phyloP scores from a whole-genome alignment of 805 yeast species.

The Ogataea glucozyma region DNA sequence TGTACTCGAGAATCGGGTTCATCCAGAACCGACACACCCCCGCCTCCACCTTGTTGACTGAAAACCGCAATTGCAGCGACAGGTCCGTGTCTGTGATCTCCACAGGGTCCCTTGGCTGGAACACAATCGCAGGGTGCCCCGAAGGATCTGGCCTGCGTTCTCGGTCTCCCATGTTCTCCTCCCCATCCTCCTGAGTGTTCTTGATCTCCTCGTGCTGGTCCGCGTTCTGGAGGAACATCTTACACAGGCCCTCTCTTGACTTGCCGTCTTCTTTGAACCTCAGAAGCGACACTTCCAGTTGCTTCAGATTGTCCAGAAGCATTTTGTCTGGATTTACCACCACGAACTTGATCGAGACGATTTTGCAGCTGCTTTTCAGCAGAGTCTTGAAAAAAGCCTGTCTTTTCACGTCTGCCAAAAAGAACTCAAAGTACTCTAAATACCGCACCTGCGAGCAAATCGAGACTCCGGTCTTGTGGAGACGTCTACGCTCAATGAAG shows the following conservation, averaged over 20 bases:
- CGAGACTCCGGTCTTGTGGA: slow-evolving; percentile 67
- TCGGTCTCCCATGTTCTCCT: too few species aligned
- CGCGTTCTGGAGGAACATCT: slow-evolving; percentile 1
- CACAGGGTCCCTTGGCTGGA: neutral
- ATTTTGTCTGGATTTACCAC: slow-evolving; percentile 12
- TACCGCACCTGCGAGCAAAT: slow-evolving; percentile 70
- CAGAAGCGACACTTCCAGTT: slow-evolving; percentile 6
- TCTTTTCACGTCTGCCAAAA: slow-evolving; percentile 12
- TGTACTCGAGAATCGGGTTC: slow-evolving; percentile 18
- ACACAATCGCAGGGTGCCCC: neutral
- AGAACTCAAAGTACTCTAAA: slow-evolving; percentile 49
- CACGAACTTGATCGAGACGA: slow-evolving; percentile 9
- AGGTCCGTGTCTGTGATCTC: slow-evolving; percentile 10
- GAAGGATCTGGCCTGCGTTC: neutral
- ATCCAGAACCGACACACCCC: slow-evolving; percentile 20
- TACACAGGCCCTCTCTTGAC: slow-evolving; percentile 3
- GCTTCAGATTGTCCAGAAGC: slow-evolving; percentile 7
- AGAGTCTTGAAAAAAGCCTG: slow-evolving; percentile 10
- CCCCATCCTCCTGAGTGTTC: too few species aligned
- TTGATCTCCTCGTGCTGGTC: neutral
- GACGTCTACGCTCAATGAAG: slow-evolving; percentile 56
- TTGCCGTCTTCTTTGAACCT: slow-evolving; percentile 4
- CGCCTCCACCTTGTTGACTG: slow-evolving; percentile 9
- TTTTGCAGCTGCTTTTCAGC: slow-evolving; percentile 4
- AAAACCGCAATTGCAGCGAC: slow-evolving; percentile 14